phyloP scores from a whole-genome alignment of 495 filamentous ascomycete species.

The Schizothecium vesticola region DNA sequence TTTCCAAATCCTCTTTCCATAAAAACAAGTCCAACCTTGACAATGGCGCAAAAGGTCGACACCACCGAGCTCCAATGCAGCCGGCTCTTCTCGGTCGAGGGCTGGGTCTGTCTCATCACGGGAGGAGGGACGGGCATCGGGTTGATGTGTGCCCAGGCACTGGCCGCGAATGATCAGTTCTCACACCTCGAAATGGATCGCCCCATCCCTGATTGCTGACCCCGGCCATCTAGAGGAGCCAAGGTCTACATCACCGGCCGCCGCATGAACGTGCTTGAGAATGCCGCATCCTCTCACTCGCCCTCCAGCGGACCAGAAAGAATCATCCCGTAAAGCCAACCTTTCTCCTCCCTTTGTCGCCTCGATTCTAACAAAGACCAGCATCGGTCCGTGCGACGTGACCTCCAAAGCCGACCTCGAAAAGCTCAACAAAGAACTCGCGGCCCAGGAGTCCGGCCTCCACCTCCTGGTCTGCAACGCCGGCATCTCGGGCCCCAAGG shows the following conservation, averaged over 20 bases:
- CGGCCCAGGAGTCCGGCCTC: constrained; percentile 39
- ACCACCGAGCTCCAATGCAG: constrained; percentile 31
- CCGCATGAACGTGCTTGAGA: constrained; percentile 48
- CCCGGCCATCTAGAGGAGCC: constrained; percentile 35
- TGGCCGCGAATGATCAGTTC: constrained; percentile 47
- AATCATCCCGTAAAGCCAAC: constrained; percentile 24
- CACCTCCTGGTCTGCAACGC: constrained; percentile 60
- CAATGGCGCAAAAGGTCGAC: constrained; percentile 21
- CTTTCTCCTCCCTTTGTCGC: not conserved
- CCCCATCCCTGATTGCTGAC: not conserved
- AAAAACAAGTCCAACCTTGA: not conserved
- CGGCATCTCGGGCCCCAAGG: constrained; percentile 41
- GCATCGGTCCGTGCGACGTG: constrained; percentile 50
- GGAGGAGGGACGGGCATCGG: constrained; percentile 58
- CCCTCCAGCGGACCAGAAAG: constrained; percentile 22
- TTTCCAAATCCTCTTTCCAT: not conserved
- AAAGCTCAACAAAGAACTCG: constrained; percentile 41
- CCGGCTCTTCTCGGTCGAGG: constrained; percentile 50
- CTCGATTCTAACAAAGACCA: not conserved
- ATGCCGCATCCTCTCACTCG: constrained; percentile 38
- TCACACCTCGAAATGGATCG: not conserved
- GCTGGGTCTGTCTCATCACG: constrained; percentile 54
- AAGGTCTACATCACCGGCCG: constrained; percentile 62
- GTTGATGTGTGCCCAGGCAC: constrained; percentile 56
- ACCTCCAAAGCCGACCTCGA: constrained; percentile 54